These are phyloP conservation scores for Botrytis fragariae DNA, from an alignment of 2,329 filamentous ascomycete species.

Conservation along the genomic window DNA sequence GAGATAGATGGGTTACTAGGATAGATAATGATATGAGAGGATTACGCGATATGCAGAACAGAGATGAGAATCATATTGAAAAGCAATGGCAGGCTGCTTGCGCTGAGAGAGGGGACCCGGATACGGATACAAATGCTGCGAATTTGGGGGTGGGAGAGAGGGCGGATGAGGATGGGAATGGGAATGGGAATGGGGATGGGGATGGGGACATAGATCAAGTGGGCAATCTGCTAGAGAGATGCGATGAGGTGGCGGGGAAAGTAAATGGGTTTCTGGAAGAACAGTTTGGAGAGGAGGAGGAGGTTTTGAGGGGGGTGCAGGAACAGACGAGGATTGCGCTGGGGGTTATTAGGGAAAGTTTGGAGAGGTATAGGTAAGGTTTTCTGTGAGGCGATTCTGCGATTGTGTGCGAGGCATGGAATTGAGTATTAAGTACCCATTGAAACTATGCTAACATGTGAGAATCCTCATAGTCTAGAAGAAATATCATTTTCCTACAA, in stretches of 20 bases:
- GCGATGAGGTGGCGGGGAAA: slow-evolving; percentile 29
- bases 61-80: slow-evolving; percentile 8
- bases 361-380: slow-evolving; percentile 69
- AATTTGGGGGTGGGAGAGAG: background rate
- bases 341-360: slow-evolving; percentile 69
- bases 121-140: background rate
- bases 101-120: background rate
- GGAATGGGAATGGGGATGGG: rapidly evolving
- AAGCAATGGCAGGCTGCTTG: slow-evolving; percentile 15
- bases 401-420: background rate
- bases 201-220: background rate
- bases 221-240: slow-evolving; percentile 23
- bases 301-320: slow-evolving; percentile 52
- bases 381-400: background rate
- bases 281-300: slow-evolving; percentile 26
- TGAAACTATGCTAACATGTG: background rate
- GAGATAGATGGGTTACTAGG: background rate
- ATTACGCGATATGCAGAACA: slow-evolving; percentile 1
- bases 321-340: slow-evolving; percentile 71
- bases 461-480: slow-evolving; percentile 54
- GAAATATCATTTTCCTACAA: slow-evolving; percentile 93
- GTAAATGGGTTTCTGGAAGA: slow-evolving; percentile 36
- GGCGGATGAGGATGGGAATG: background rate
- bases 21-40: background rate
- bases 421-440: slow-evolving; percentile 6